A percentile compares a stretch with the other conserved stretches of the same genome.
Evolutionary conservation across 257 asterid species (phyloP).

Genomic region (Plantago ovata): DNA sequence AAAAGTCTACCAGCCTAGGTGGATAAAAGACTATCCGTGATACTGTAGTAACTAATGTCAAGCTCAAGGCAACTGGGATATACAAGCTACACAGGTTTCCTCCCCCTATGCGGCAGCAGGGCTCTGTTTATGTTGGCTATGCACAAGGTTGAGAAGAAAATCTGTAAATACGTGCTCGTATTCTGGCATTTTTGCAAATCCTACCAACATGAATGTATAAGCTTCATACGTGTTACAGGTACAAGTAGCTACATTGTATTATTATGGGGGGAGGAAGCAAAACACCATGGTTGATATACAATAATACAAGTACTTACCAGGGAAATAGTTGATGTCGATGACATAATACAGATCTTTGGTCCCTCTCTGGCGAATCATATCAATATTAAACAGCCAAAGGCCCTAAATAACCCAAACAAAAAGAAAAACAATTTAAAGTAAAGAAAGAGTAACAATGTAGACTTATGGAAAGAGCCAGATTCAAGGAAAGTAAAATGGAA

Average conservation of each 20-base stretch:
- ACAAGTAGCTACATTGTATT: no score
- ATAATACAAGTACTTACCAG: constrained; percentile 43
- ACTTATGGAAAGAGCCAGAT: not conserved
- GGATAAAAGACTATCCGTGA: constrained; percentile 1
- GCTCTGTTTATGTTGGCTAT: constrained; percentile 34
- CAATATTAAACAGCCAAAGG: constrained; percentile 74
- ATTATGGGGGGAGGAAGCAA: not conserved
- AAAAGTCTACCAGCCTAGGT: not conserved
- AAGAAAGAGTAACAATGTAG: not conserved
- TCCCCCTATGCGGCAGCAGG: constrained; percentile 12
- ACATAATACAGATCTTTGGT: constrained; percentile 61
- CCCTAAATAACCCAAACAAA: constrained; percentile 43
- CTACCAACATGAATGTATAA: constrained; percentile 28
- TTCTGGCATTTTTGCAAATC: constrained; percentile 87
- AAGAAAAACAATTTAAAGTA: not conserved
- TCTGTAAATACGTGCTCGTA: constrained; percentile 86
- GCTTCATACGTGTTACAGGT: not conserved
- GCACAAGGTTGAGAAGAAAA: constrained; percentile 62
- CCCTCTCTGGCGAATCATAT: constrained; percentile 77
- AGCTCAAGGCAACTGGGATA: constrained; percentile 3
- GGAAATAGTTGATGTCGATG: constrained; percentile 90
- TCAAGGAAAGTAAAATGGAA: not conserved
- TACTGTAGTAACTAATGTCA: constrained; percentile 2
- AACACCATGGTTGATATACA: not conserved
- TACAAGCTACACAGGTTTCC: constrained; percentile 22